These are phyloP conservation scores for Rhodotorula kratochvilovae DNA, from an alignment of 768 basidiomycete genomes.

Conservation along the genomic window DNA sequence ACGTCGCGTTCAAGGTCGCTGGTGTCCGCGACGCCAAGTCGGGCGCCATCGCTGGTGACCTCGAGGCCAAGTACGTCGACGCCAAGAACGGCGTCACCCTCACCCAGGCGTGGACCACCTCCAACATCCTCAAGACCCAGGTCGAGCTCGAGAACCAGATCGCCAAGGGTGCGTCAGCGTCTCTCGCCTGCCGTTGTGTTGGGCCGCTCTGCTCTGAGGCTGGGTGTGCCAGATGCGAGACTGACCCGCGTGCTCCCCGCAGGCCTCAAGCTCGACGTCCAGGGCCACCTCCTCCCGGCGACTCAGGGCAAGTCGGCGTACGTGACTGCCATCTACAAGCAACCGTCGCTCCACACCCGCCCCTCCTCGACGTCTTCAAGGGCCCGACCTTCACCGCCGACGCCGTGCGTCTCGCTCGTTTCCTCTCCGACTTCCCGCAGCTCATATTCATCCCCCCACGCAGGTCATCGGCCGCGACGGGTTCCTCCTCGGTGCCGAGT, in stretches of 20 bases:
- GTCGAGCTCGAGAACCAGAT: conserved; percentile 95
- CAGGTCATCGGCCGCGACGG: conserved; percentile 72
- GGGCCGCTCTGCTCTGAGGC: no score
- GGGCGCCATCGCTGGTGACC: conserved; percentile 71
- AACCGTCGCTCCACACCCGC: conserved; percentile 88
- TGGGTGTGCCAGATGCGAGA: no score
- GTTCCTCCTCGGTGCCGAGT: conserved; percentile 93
- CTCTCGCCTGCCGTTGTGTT: background rate
- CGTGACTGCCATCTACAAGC: conserved; percentile 84
- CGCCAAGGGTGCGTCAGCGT: conserved; percentile 63
- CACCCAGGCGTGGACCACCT: conserved; percentile 93
- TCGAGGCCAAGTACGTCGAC: conserved; percentile 92
- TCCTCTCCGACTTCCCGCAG: background rate
- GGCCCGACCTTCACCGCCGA: conserved; percentile 97
- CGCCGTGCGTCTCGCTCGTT: conserved; percentile 52
- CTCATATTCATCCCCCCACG: background rate
- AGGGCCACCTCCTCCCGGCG: conserved; percentile 75
- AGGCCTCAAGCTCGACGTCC: conserved; percentile 86
- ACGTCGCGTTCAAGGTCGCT: conserved; percentile 87
- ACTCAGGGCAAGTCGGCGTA: conserved; percentile 79
- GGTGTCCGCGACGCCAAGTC: conserved; percentile 75
- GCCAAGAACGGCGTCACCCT: conserved; percentile 85
- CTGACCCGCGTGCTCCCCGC: background rate
- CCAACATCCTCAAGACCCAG: conserved; percentile 83
- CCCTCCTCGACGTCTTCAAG: conserved; percentile 88